phyloP scores from a whole-genome alignment of 2,329 filamentous ascomycete species.

The Karstenula rhodostoma region DNA sequence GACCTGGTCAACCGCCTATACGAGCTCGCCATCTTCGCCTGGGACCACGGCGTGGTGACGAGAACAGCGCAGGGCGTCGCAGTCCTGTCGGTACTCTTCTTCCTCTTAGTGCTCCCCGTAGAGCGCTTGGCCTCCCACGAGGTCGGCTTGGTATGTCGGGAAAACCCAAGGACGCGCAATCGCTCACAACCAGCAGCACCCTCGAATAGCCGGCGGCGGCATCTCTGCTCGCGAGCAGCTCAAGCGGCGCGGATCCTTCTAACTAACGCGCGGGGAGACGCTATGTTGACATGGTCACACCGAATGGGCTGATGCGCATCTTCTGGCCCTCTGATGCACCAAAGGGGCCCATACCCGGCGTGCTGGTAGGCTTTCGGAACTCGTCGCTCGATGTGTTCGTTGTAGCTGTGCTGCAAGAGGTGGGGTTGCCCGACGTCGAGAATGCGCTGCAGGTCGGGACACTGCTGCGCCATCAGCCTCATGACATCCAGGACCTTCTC shows the following conservation, averaged over 20 bases:
- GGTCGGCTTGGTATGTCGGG: slow-evolving; percentile 73
- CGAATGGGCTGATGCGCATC: slow-evolving; percentile 92
- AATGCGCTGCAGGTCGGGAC: slow-evolving; percentile 84
- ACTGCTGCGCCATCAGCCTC: slow-evolving; percentile 81
- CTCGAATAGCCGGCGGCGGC: slow-evolving; percentile 76
- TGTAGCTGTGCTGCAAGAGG: slow-evolving; percentile 86
- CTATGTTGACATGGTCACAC: slow-evolving; percentile 70
- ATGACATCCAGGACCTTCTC: slow-evolving; percentile 81
- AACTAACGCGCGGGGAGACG: slow-evolving; percentile 61
- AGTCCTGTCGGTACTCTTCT: slow-evolving; percentile 83
- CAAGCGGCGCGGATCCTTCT: slow-evolving; percentile 93
- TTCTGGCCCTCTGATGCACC: slow-evolving; percentile 95
- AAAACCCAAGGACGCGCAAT: background rate
- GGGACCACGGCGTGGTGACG: slow-evolving; percentile 96
- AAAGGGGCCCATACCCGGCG: slow-evolving; percentile 75
- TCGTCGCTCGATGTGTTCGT: slow-evolving; percentile 91
- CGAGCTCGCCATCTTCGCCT: slow-evolving; percentile 96
- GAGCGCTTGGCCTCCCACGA: slow-evolving; percentile 83
- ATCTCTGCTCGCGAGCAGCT: slow-evolving; percentile 96
- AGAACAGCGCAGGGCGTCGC: slow-evolving; percentile 86
- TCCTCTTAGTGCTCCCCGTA: slow-evolving; percentile 83
- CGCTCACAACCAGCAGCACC: slow-evolving; percentile 68
- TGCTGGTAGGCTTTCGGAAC: slow-evolving; percentile 95
- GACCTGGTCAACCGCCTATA: slow-evolving; percentile 96
- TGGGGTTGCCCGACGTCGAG: slow-evolving; percentile 86